These are phyloP conservation scores for Hyphopichia wangnamkhiaoensis DNA, from an alignment of 1,139 yeast genomes.

Conservation along the genomic window DNA sequence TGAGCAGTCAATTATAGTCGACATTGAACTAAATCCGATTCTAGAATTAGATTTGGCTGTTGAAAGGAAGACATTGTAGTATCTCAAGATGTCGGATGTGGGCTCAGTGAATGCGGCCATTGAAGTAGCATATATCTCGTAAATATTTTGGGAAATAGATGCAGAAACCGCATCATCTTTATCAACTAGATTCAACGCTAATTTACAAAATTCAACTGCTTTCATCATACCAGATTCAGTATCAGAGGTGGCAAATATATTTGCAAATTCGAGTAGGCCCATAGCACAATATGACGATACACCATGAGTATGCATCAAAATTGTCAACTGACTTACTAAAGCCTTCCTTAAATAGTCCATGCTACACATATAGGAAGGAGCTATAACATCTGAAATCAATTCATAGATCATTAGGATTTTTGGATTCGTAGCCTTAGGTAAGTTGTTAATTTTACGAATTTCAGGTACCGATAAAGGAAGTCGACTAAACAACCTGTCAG, in stretches of 20 bases:
- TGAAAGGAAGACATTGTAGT: conserved; percentile 26
- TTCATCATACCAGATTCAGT: conserved; percentile 28
- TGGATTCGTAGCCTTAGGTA: conserved; percentile 27
- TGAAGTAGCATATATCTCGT: conserved; percentile 44
- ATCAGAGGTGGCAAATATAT: conserved; percentile 37
- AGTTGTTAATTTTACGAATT: conserved; percentile 33
- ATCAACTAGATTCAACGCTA: conserved; percentile 43
- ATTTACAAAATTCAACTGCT: conserved; percentile 29
- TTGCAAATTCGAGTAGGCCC: conserved; percentile 33
- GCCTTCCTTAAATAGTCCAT: conserved; percentile 24
- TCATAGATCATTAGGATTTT: conserved; percentile 39
- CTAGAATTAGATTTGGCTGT: conserved; percentile 17
- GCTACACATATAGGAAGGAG: conserved; percentile 32
- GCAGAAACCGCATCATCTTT: conserved; percentile 34
- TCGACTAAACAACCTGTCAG: conserved; percentile 24
- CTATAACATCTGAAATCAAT: conserved; percentile 42
- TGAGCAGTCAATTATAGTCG: conserved; percentile 17
- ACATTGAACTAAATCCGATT: conserved; percentile 10
- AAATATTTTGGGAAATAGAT: conserved; percentile 40
- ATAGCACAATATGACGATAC: conserved; percentile 27
- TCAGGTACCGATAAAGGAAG: conserved; percentile 47
- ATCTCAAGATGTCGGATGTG: conserved; percentile 33
- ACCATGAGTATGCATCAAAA: conserved; percentile 27
- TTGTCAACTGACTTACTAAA: conserved; percentile 24
- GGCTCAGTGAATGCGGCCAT: conserved; percentile 51